Conservation (phyloP, 2,329 filamentous ascomycete genomes). For the Trichoderma sp. region DNA sequence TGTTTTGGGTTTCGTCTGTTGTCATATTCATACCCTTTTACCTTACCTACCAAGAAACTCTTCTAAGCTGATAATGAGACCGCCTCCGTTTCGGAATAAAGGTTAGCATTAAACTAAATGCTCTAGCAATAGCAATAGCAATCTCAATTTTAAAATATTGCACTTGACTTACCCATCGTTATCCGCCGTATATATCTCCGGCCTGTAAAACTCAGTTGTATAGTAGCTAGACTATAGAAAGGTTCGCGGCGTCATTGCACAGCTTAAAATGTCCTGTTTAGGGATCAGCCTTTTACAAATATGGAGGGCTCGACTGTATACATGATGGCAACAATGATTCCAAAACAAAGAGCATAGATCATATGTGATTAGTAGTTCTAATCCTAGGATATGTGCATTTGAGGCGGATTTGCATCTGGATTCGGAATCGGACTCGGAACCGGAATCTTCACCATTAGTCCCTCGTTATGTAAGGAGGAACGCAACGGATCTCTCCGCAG, state of each 20-base stretch:
- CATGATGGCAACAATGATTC: too few relatives aligned
- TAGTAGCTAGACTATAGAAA: not conserved
- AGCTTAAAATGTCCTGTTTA: not conserved
- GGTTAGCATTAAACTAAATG: not conserved
- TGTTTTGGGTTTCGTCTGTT: too few relatives aligned
- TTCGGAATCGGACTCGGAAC: not conserved
- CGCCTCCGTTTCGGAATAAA: not conserved
- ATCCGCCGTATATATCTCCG: not conserved
- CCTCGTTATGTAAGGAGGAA: not conserved
- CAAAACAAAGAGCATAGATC: too few relatives aligned
- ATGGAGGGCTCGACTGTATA: too few relatives aligned
- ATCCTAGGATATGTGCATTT: not conserved
- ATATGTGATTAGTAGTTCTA: too few relatives aligned
- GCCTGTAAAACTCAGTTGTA: not conserved
- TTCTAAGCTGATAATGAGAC: too few relatives aligned
- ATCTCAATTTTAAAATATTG: not conserved
- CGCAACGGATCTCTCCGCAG: not conserved
- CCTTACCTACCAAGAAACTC: too few relatives aligned
- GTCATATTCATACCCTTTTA: too few relatives aligned
- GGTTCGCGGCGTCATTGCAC: not conserved
- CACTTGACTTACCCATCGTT: not conserved
- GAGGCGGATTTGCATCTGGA: conserved; percentile 6
- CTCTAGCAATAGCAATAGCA: too few relatives aligned
- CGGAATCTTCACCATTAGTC: not conserved
- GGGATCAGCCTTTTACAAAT: too few relatives aligned